Base-by-base conservation (phyloP, 129 eudicot genomes). In the Calendula officinalis region DNA sequence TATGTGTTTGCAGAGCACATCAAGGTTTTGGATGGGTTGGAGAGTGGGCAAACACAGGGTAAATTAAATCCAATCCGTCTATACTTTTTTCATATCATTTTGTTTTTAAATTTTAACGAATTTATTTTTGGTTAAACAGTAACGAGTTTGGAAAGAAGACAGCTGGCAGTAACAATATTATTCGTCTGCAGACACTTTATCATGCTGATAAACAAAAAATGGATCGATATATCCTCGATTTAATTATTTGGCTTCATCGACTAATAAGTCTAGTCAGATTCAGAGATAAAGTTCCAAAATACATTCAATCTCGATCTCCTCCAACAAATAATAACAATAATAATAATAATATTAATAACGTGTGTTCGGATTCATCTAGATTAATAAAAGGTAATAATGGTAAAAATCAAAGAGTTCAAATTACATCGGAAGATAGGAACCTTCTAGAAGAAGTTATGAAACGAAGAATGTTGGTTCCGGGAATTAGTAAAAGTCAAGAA, bases 21-120 rank as follows among this genome's bases (percentile, higher is more conserved):
- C 99, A 92, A 79, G 96, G 96, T n/a, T 87, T 91, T 59, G 96
- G 95, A 61, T 85, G 96, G 98, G 91, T 91, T 16, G 96, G 95
- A 75, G 99, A 92, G 60, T 85, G 96, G 96, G 96, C 96, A 40
- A 88, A 88, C 71, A 67, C 89, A 4, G 88, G 96, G 99, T 92
- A 10, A 74, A 79, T 56, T 17, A 16, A 58, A 3, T 59, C 30
- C 30, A 22, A 22, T 22, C 30, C 4, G 7, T 32, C 33, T 9
- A 54, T 42, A 35, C 10, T 37, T 14, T 8, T 11, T 35, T 38
- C 30, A 11, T 54, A 22, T 1, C 1, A 0, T 22, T 39, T 38
- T 9, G 12, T 17, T 40, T 64, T 12, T 30, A 5, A 10, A 49
- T 11, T 61, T n/a, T 33, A 22, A 22, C 30, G 30, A 56, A 58